Evolutionary conservation across 2,329 filamentous ascomycete genomes (phyloP).

Genomic region (Fusarium miscanthi): DNA sequence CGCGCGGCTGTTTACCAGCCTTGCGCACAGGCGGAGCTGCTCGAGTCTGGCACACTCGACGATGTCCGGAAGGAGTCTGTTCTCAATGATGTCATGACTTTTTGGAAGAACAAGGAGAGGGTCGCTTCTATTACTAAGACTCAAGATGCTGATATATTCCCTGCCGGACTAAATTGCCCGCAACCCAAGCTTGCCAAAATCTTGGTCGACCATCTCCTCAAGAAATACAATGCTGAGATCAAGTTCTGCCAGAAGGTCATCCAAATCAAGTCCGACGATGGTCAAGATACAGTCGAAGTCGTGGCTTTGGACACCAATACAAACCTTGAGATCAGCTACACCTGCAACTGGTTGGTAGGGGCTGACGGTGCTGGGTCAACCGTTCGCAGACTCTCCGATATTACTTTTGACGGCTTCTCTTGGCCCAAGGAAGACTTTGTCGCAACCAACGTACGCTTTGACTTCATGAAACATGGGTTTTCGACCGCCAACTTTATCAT

Average conservation of each 20-base stretch:
- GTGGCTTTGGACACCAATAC: neutral
- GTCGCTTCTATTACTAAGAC: neutral
- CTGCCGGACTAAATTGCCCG: neutral
- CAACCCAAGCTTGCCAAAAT: neutral
- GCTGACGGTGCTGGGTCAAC: neutral
- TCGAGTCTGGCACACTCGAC: neutral
- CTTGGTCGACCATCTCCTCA: neutral
- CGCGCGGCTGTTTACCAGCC: neutral
- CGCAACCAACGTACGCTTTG: neutral
- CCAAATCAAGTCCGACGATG: fast-evolving
- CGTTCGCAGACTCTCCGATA: neutral
- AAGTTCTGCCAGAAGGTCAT: neutral
- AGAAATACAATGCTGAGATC: neutral
- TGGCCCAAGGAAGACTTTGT: neutral
- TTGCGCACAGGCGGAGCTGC: neutral
- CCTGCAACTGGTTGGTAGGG: neutral
- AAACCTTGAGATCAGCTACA: neutral
- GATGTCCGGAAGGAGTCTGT: neutral
- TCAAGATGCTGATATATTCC: neutral
- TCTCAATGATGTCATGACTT: neutral
- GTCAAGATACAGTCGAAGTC: neutral
- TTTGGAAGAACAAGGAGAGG: neutral
- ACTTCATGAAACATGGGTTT: neutral
- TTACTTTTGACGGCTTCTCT: neutral
- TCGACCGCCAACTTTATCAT: neutral